Evolutionary conservation across 2,329 filamentous ascomycete genomes (phyloP), one percentile per base, ranked within the genome.

Genomic region (Clonostachys rosea): DNA sequence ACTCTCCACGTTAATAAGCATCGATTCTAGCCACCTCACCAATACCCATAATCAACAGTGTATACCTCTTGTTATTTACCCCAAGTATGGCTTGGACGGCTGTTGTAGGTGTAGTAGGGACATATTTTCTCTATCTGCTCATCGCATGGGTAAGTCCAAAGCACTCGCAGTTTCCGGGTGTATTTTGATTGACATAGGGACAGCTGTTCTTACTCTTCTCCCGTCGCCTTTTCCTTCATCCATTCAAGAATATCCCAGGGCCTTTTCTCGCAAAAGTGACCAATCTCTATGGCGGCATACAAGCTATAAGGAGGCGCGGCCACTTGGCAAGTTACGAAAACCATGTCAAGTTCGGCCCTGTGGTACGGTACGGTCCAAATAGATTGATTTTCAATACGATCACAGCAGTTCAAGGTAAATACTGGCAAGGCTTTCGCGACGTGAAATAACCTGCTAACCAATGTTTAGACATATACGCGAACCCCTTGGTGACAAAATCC

Each of bases 341-440:
- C 14, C n/a, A n/a, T n/a, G 30, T n/a, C 18, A 12, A 10, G 20
- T 16, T 8, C 18, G 79, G 81, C 55, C 69, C 73, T n/a, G 63
- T 83, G 44, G 85, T 92, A 16, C 86, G 89, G 20, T 87, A 86
- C 53, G 87, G 86, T 0, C 89, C 89, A 39, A 89, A 90, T 63
- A 81, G 80, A 50, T 70, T 95, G 37, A 89, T 85, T 1, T 81
- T 94, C 69, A 91, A 94, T 73, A 84, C 81, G 47, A 78, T 78
- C 51, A 76, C 76, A 7, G 85, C 86, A 1, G 70, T 89, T 49
- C 80, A 81, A 60, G 24, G 24, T 24, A 24, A 24, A 8, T 8
- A 24, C 7, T 24, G 2, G 24, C 24, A 24, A 8, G 24, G 24
- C 7, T 24, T 8, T 8, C 6, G 24, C 6, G 7, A 24, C 24